phyloP scores from a whole-genome alignment of 1,139 yeast species.

The Blastobotrys aristatus region DNA sequence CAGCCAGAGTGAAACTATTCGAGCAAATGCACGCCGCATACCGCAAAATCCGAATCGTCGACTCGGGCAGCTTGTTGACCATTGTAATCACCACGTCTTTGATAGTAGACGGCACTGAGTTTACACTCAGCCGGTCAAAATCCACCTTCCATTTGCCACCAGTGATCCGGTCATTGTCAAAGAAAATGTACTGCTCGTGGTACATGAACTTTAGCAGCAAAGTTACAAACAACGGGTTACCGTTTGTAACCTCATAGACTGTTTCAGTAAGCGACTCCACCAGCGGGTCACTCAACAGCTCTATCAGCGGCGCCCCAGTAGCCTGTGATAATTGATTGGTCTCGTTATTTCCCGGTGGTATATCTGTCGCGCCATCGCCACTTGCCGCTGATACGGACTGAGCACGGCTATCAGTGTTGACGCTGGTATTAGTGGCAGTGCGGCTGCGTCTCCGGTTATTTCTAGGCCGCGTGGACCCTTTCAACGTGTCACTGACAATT shows the following conservation, averaged over 20 bases:
- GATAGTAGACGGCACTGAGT: constrained; percentile 24
- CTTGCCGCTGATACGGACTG: neutral
- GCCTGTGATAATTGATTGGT: constrained; percentile 8
- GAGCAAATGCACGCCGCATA: constrained; percentile 46
- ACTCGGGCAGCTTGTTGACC: constrained; percentile 25
- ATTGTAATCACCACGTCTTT: constrained; percentile 27
- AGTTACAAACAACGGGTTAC: constrained; percentile 31
- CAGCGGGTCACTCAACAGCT: constrained; percentile 22
- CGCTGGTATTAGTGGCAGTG: neutral
- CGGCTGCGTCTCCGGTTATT: constrained; percentile 14
- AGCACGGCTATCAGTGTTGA: neutral
- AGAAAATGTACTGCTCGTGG: constrained; percentile 24
- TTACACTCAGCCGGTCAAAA: constrained; percentile 23
- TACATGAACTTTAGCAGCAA: constrained; percentile 25
- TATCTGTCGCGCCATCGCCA: neutral
- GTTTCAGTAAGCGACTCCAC: constrained; percentile 28
- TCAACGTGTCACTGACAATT: constrained; percentile 27
- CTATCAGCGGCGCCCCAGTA: constrained; percentile 11
- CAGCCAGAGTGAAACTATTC: constrained; percentile 42
- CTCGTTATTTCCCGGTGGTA: neutral
- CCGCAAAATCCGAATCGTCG: constrained; percentile 34
- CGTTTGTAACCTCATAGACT: constrained; percentile 28
- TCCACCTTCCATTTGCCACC: constrained; percentile 31
- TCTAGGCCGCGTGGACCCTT: constrained; percentile 14
- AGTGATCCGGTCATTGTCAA: constrained; percentile 18